Conservation (phyloP, 164 flowering plant species). For the Houttuynia cordata region DNA sequence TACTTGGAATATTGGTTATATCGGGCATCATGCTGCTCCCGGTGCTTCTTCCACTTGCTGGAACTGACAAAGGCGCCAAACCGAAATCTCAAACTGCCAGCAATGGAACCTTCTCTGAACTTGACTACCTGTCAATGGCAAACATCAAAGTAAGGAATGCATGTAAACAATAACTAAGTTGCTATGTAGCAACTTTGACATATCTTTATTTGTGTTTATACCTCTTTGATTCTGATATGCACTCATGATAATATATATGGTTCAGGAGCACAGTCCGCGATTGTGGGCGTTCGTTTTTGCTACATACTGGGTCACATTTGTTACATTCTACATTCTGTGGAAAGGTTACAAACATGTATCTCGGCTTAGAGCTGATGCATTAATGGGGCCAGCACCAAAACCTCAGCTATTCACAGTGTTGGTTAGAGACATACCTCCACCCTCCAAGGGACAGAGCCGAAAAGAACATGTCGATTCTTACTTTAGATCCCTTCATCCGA, state of each 20-base stretch:
- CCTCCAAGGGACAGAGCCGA: slow-evolving; percentile 42
- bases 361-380: slow-evolving; percentile 47
- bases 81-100: slow-evolving; percentile 16
- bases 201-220: too few species aligned
- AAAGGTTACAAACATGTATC: slow-evolving; percentile 78
- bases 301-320: slow-evolving; percentile 70
- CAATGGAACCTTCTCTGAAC: slow-evolving; percentile 43
- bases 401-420: slow-evolving; percentile 75
- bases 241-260: not conserved
- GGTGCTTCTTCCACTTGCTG: slow-evolving; percentile 65
- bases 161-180: too few species aligned
- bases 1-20: slow-evolving; percentile 53
- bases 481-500: slow-evolving; percentile 65
- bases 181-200: not conserved
- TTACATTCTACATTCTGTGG: slow-evolving; percentile 64
- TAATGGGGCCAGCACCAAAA: slow-evolving; percentile 43
- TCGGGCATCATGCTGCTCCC: slow-evolving; percentile 67
- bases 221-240: not conserved
- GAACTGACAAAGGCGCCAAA: slow-evolving; percentile 32
- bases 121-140: slow-evolving; percentile 79
- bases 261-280: slow-evolving; percentile 52
- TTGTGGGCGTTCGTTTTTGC: slow-evolving; percentile 73
- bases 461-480: slow-evolving; percentile 89
- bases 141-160: slow-evolving; percentile 40
- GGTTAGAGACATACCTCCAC: slow-evolving; percentile 77